Evolutionary conservation across 345 rosid species (phyloP).

Genomic region (Salix koriyanagi): DNA sequence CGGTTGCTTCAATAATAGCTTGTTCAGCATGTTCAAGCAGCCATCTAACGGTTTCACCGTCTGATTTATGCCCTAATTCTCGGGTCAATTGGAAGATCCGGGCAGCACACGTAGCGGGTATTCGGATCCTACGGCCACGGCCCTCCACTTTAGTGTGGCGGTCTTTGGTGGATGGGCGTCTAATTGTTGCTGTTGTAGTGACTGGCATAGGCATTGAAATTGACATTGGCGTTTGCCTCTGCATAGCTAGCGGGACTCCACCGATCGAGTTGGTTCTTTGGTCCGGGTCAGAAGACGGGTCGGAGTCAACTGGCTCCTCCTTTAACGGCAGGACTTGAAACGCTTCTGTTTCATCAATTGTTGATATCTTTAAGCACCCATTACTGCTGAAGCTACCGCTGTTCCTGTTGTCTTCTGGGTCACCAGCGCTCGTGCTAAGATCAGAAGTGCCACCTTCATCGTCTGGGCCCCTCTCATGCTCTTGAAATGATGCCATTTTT

Average conservation of each 20-base stretch:
- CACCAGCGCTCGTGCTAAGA: slow-evolving; percentile 40
- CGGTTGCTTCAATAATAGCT: slow-evolving; percentile 44
- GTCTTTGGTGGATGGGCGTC: slow-evolving; percentile 49
- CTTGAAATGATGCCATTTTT: slow-evolving; percentile 10
- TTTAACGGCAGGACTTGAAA: slow-evolving; percentile 33
- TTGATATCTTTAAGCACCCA: slow-evolving; percentile 7
- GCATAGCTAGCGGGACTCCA: slow-evolving; percentile 25
- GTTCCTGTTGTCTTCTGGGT: neutral
- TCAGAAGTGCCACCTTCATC: slow-evolving; percentile 37
- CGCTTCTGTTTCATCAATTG: slow-evolving; percentile 17
- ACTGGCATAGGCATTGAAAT: slow-evolving; percentile 11
- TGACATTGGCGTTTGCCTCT: slow-evolving; percentile 17
- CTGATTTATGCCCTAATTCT: slow-evolving; percentile 46
- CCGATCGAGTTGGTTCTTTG: slow-evolving; percentile 12
- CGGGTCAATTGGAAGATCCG: slow-evolving; percentile 46
- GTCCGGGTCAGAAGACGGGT: slow-evolving; percentile 24
- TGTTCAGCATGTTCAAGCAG: slow-evolving; percentile 45
- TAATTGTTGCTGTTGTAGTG: neutral
- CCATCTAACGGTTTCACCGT: slow-evolving; percentile 54
- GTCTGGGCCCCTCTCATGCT: slow-evolving; percentile 17
- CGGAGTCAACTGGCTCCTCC: slow-evolving; percentile 36
- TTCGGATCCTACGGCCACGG: slow-evolving; percentile 55
- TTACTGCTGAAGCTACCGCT: neutral
- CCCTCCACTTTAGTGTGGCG: slow-evolving; percentile 59
- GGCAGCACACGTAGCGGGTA: slow-evolving; percentile 54